Evolutionary conservation across 1,284 basidiomycete species (phyloP).

Genomic region (Ganoderma leucocontextum): DNA sequence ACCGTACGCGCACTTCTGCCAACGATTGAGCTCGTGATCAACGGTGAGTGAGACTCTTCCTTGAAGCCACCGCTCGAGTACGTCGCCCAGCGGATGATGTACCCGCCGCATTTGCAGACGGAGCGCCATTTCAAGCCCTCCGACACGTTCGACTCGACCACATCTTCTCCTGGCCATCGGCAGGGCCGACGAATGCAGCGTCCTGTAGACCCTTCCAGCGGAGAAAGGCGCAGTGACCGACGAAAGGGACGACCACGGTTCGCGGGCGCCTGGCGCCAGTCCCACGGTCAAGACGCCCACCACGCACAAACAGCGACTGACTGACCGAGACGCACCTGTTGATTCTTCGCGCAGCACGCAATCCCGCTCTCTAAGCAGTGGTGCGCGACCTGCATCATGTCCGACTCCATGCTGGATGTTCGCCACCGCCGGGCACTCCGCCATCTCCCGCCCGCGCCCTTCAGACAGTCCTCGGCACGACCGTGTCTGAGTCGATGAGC

Average conservation of each 20-base stretch:
- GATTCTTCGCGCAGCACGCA: slow-evolving; percentile 60
- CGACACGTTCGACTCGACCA: slow-evolving; percentile 69
- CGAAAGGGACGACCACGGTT: slow-evolving; percentile 64
- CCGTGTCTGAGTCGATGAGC: slow-evolving; percentile 62
- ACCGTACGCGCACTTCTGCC: slow-evolving; percentile 68
- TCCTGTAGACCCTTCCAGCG: slow-evolving; percentile 66
- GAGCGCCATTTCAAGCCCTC: slow-evolving; percentile 68
- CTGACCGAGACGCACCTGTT: slow-evolving; percentile 54
- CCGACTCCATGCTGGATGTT: slow-evolving; percentile 61
- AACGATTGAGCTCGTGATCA: slow-evolving; percentile 62
- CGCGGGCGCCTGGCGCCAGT: slow-evolving; percentile 46
- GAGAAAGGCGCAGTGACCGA: slow-evolving; percentile 69
- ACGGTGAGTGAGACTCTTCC: slow-evolving; percentile 63
- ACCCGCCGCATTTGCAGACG: slow-evolving; percentile 57
- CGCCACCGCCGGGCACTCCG: slow-evolving; percentile 56
- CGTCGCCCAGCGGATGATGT: slow-evolving; percentile 63
- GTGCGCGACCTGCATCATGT: slow-evolving; percentile 63
- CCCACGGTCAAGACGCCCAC: not conserved
- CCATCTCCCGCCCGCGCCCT: slow-evolving; percentile 67
- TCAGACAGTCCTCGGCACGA: slow-evolving; percentile 66
- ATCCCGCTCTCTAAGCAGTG: slow-evolving; percentile 69
- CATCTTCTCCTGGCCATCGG: slow-evolving; percentile 56
- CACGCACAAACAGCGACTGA: slow-evolving; percentile 11
- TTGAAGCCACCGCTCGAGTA: slow-evolving; percentile 63
- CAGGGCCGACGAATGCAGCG: slow-evolving; percentile 53